Evolutionary conservation across 2,329 filamentous ascomycete species (phyloP).

Genomic region (Colletotrichum sp.): DNA sequence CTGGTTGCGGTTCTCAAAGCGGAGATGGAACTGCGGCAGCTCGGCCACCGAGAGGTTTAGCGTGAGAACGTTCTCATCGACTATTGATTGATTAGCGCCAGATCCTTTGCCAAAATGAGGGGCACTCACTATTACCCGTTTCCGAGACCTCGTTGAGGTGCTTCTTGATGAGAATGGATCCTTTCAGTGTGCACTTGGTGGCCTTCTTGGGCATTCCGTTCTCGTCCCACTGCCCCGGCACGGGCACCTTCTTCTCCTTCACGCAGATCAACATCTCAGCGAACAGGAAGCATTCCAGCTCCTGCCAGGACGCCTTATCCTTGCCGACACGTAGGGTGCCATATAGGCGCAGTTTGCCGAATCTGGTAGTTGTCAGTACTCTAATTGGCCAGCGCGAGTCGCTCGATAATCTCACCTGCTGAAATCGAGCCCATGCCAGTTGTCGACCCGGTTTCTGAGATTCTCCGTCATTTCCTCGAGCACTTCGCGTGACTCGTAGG

Average conservation of each 20-base stretch:
- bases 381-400: background rate
- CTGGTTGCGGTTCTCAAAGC: slow-evolving; percentile 83
- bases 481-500: slow-evolving; percentile 77
- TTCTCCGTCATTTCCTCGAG: slow-evolving; percentile 87
- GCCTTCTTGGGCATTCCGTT: slow-evolving; percentile 63
- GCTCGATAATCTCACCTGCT: slow-evolving; percentile 58
- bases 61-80: slow-evolving; percentile 84
- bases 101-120: slow-evolving; percentile 8
- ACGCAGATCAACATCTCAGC: slow-evolving; percentile 99
- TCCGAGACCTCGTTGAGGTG: slow-evolving; percentile 90
- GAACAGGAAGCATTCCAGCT: slow-evolving; percentile 95
- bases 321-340: slow-evolving; percentile 93
- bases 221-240: slow-evolving; percentile 70
- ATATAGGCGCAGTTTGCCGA: slow-evolving; percentile 89
- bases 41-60: slow-evolving; percentile 90
- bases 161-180: slow-evolving; percentile 97
- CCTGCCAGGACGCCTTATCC: slow-evolving; percentile 96
- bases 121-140: slow-evolving; percentile 52
- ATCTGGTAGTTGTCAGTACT: slow-evolving; percentile 56
- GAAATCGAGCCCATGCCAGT: slow-evolving; percentile 97
- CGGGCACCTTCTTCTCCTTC: slow-evolving; percentile 86
- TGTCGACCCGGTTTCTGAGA: slow-evolving; percentile 87
- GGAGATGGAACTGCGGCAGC: slow-evolving; percentile 90
- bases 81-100: slow-evolving; percentile 33
- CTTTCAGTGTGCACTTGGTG: slow-evolving; percentile 87